Evolutionary conservation across 2,329 filamentous ascomycete species (phyloP), one percentile per base, ranked within the genome.

Genomic region (Verticillium longisporum): DNA sequence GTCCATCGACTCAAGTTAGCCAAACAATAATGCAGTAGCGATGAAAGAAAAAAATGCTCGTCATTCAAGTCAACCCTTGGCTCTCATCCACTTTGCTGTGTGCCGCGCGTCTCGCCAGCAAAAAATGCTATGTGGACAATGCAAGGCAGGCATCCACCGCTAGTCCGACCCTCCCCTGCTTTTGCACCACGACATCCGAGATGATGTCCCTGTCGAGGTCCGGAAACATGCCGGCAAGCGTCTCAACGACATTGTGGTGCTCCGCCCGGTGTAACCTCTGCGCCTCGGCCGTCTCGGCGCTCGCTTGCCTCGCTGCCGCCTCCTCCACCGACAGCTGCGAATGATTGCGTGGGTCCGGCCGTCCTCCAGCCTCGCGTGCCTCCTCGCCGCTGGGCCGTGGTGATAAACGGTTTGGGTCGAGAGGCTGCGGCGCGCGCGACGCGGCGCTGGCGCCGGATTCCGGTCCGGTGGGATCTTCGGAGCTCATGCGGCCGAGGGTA

Each of bases 401-500:
- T 3, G 70, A 68, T 4, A 67, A 61, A n/a, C 70, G 66, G 65
- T 70, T 74, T 63, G 67, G 70, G 63, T 67, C 72, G 59, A 67
- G 74, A 9, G 69, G 67, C 6, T 70, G 74, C 3, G 77, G 73
- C 13, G 77, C 74, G 33, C 77, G 75, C 41, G 70, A 68, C 3
- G 77, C 73, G 11, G 77, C 74, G 33, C 76, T 75, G 15, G 75
- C 72, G 4, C 69, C 65, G 6, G 68, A 55, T 2, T 66, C 68
- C 0, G 66, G 64, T 6, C 73, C 71, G 1, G 69, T 80, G 67
- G 65, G 70, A 75, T 86, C 84, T 38, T 86, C 95, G 0, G 91
- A 92, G 75, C 99, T 98, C 64, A 99, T 98, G 59, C 94, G 86
- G 3, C 95, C 95, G 63, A 99, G 97, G 1, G 91, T 96, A 60